Base-by-base conservation (phyloP, 2,329 filamentous ascomycete species). In the Neofusicoccum sp. region DNA sequence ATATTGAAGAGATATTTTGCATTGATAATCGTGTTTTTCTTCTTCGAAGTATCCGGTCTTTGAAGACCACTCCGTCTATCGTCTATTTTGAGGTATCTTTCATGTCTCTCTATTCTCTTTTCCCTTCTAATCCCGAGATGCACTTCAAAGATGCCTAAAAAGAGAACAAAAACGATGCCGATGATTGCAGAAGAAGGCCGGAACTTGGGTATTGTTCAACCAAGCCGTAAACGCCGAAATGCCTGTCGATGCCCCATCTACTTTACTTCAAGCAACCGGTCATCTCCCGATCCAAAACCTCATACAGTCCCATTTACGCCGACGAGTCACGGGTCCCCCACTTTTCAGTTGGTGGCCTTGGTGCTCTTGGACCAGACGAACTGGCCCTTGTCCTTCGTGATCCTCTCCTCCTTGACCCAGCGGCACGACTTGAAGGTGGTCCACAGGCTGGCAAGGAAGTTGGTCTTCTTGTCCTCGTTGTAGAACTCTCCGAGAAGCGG, bases 401-500 rank as follows among this genome's bases (percentile, higher is more conserved):
- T 26, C 47, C 45, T 44, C 38, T 53, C 48, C 58, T 61, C 47
- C 58, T 53, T 54, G 31, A 61, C 58, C 58, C 58, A 61, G 24
- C 48, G 38, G 58, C 58, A 61, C 1, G 20, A 30, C 14, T 33
- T 49, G 58, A 61, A 61, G 5, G 60, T 61, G 34, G 33, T 31
- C 60, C 60, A 61, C 31, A 61, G 48, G 43, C 51, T 57, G 26
- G 3, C 53, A 16, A 61, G 12, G 53, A 61, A 61, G 51, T 58
- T 61, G 51, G 49, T 43, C 48, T 40, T 58, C 36, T 61, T 63
- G 38, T 82, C 80, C 7, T 72, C 69, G 68, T 76, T 76, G 73
- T 86, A 86, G 58, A 81, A 75, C 31, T 80, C 75, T 6, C 84
- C 84, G 16, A 86, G 78, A n/a, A 86, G 72, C 8, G 79, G 79